Evolutionary conservation across 1,284 basidiomycete species (phyloP).

Genomic region (Meira nashicola): DNA sequence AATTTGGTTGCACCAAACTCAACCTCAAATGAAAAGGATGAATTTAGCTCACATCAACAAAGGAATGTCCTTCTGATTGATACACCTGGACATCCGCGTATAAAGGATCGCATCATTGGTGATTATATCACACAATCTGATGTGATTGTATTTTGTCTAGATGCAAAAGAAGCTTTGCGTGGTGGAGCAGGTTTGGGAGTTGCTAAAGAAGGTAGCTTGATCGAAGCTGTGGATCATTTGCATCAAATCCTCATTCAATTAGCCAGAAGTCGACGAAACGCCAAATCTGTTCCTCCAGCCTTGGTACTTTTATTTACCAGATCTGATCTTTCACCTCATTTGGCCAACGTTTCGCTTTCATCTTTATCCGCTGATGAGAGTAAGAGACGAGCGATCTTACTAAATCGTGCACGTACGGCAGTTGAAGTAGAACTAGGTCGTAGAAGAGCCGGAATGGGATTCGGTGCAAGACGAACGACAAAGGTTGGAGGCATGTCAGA

Average conservation of each 20-base stretch:
- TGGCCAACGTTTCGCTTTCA: constrained; percentile 14
- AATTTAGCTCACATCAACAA: no score
- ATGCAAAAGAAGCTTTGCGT: constrained; percentile 41
- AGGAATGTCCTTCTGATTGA: constrained; percentile 34
- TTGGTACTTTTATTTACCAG: constrained; percentile 45
- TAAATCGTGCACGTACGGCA: constrained; percentile 38
- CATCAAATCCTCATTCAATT: constrained; percentile 25
- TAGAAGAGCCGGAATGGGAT: constrained; percentile 35
- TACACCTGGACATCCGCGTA: constrained; percentile 42
- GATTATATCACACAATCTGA: constrained; percentile 35
- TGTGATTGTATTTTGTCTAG: constrained; percentile 46
- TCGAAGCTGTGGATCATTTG: constrained; percentile 37
- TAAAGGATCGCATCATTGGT: constrained; percentile 27
- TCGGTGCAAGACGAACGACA: constrained; percentile 28
- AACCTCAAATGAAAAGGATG: constrained; percentile 1
- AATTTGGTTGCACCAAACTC: constrained; percentile 10
- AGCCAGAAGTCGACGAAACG: constrained; percentile 18
- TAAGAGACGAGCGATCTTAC: constrained; percentile 38
- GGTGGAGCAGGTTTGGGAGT: constrained; percentile 11
- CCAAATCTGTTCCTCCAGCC: constrained; percentile 22
- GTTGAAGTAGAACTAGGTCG: constrained; percentile 37
- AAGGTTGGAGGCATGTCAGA: constrained; percentile 41
- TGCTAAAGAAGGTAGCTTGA: constrained; percentile 23
- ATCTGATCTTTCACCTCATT: constrained; percentile 43
- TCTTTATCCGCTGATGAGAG: constrained; percentile 24